A percentile compares a stretch with the other conserved stretches of the same genome.
Conservation (phyloP, 2,329 filamentous ascomycete species). For the Fusarium sp. region DNA sequence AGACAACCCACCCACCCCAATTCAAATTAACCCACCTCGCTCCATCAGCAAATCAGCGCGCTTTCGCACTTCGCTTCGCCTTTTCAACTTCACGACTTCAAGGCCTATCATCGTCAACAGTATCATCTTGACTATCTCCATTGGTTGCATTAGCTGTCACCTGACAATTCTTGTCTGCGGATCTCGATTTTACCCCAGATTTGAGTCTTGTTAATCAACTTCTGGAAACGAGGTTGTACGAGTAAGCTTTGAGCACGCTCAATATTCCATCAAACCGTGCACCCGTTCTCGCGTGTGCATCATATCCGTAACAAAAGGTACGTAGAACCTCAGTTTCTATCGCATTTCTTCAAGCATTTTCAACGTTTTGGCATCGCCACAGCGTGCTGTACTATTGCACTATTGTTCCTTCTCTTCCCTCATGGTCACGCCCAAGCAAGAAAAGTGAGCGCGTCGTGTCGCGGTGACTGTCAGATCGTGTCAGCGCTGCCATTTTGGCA, state of each 20-base stretch:
- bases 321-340: slow-evolving; percentile 30
- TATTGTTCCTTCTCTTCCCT: background rate
- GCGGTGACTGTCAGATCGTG: slow-evolving; percentile 6
- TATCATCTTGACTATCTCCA: slow-evolving; percentile 55
- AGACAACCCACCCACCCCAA: slow-evolving; percentile 43
- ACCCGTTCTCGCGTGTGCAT: slow-evolving; percentile 33
- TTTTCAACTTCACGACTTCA: slow-evolving; percentile 53
- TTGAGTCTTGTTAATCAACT: slow-evolving; percentile 39
- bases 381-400: background rate
- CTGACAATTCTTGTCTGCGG: slow-evolving; percentile 58
- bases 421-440: background rate
- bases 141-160: slow-evolving; percentile 62
- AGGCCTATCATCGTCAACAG: slow-evolving; percentile 65
- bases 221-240: slow-evolving; percentile 30
- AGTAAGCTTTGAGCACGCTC: slow-evolving; percentile 34
- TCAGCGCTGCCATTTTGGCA: slow-evolving; percentile 9
- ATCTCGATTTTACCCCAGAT: slow-evolving; percentile 46
- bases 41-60: slow-evolving; percentile 63
- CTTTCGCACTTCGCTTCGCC: slow-evolving; percentile 51
- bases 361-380: background rate
- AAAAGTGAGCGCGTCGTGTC: slow-evolving; percentile 23
- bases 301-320: slow-evolving; percentile 42
- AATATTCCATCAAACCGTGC: slow-evolving; percentile 27
- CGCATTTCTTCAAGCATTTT: background rate
- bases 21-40: slow-evolving; percentile 44